Conservation (phyloP, 2,329 filamentous ascomycete species). For the Diaporthe citriasiana region DNA sequence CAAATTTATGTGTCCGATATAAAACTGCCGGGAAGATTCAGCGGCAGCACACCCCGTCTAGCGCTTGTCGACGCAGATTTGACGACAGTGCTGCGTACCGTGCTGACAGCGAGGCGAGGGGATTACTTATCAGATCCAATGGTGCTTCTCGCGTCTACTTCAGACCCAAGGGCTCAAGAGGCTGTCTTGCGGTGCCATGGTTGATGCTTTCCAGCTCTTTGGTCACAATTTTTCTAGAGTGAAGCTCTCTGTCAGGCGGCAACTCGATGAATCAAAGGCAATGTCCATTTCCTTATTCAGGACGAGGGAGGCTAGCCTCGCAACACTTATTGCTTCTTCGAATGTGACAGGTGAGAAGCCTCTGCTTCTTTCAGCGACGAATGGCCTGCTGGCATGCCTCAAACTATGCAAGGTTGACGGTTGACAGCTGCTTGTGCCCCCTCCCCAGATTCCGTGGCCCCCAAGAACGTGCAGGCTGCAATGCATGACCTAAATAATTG, state of each 20-base stretch:
- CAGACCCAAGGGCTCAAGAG: background rate
- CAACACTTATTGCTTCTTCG: slow-evolving; percentile 25
- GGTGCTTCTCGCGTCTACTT: background rate
- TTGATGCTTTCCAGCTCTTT: background rate
- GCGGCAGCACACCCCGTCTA: background rate
- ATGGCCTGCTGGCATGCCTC: slow-evolving; percentile 32
- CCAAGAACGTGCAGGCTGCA: slow-evolving; percentile 40
- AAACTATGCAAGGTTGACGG: slow-evolving; percentile 41
- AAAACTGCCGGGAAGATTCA: background rate
- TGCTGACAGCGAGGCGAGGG: background rate
- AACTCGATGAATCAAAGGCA: background rate
- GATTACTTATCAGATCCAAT: background rate
- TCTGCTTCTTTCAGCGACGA: slow-evolving; percentile 25
- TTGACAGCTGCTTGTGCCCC: slow-evolving; percentile 39
- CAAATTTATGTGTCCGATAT: slow-evolving; percentile 11
- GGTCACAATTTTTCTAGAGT: background rate
- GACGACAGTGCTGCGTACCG: background rate
- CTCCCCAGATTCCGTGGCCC: slow-evolving; percentile 9
- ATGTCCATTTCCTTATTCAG: background rate
- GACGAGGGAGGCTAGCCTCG: background rate
- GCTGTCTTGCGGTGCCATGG: background rate
- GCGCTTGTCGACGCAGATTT: background rate
- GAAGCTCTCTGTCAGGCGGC: background rate
- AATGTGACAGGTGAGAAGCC: slow-evolving; percentile 32
- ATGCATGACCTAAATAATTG: slow-evolving; percentile 37